Base-by-base conservation (phyloP, 345 rosid genomes). In the Noccaea caerulescens region DNA sequence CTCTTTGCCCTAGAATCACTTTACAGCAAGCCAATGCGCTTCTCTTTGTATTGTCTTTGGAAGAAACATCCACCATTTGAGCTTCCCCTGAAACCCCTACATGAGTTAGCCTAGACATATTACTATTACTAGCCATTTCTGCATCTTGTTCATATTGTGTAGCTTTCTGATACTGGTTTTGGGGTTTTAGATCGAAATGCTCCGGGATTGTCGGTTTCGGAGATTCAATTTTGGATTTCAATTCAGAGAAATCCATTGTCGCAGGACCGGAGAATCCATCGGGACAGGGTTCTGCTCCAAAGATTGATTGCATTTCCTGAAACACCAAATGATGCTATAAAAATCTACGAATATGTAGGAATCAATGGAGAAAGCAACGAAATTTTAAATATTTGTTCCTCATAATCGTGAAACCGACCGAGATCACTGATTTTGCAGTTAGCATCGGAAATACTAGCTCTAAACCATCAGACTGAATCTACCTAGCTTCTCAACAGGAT, bases 1-100 rank as follows among this genome's bases (percentile, higher is more conserved):
- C 98, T 71, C 63, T 75, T 72, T 82, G 79, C 4, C 96, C 99
- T 6, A 94, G 68, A 68, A 80, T 38, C 8, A 94, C 96, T 80
- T 86, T 91, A 80, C 98, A 86, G 30, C 77, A 87, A 46, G 99
- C 97, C 34, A 75, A 52, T 44, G 98, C 98, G 13, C 82, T 85
- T 83, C 98, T 84, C 57, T 79, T 87, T 47, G 79, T 88, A 57
- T 49, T 59, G 64, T 78, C 84, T 64, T 94, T 94, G 12, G 86
- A 82, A 45, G 97, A 91, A 71, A 89, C 99, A 78, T 94, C 93
- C 68, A 94, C 96, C 99, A 91, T 94, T 72, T 86, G 88, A 7
- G 98, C 98, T 79, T 88, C 94, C 50, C 97, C 93, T 1, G 76
- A 37, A 58, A 73, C 42, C 14, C 87, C 86, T 20, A 88, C 71